These are phyloP conservation scores for Immersiporthe knoxdaviesiana DNA, from an alignment of 2,329 filamentous ascomycete species.

Conservation along the genomic window DNA sequence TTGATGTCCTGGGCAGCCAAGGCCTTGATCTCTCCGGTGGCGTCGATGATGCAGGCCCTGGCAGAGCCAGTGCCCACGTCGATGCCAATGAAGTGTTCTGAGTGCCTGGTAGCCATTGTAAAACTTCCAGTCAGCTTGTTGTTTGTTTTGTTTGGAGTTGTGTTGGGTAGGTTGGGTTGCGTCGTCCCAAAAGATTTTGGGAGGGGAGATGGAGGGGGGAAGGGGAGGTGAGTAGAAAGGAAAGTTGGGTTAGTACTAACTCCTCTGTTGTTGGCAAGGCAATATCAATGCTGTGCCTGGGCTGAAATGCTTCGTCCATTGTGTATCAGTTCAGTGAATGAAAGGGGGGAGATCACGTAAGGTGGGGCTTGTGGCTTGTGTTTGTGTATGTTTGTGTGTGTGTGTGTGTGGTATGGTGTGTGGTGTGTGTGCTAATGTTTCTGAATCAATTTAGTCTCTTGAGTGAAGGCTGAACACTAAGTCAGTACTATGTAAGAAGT, in stretches of 20 bases:
- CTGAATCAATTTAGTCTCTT: neutral
- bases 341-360: neutral
- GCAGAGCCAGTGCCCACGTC: conserved; percentile 97
- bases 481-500: neutral
- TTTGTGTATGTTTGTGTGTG: too few relatives aligned
- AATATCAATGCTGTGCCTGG: conserved; percentile 16
- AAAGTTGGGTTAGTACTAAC: conserved; percentile 18
- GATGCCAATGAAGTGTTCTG: conserved; percentile 77
- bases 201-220: too few relatives aligned
- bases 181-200: neutral
- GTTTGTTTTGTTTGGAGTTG: neutral
- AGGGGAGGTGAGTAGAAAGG: neutral
- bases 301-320: conserved; percentile 16
- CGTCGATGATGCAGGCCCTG: conserved; percentile 92
- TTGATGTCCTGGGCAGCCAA: conserved; percentile 76
- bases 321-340: neutral
- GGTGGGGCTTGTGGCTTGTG: neutral
- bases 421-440: neutral
- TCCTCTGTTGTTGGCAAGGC: conserved; percentile 28
- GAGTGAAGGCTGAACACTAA: neutral
- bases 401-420: too few relatives aligned
- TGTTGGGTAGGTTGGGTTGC: neutral
- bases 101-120: conserved; percentile 22
- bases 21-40: conserved; percentile 82
- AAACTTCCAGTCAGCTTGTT: conserved; percentile 12